Percentiles rank a stretch among this genome's conserved stretches.
Evolutionary conservation across 2,329 filamentous ascomycete species (phyloP).

Genomic region (Purpureocillium lavendulum): DNA sequence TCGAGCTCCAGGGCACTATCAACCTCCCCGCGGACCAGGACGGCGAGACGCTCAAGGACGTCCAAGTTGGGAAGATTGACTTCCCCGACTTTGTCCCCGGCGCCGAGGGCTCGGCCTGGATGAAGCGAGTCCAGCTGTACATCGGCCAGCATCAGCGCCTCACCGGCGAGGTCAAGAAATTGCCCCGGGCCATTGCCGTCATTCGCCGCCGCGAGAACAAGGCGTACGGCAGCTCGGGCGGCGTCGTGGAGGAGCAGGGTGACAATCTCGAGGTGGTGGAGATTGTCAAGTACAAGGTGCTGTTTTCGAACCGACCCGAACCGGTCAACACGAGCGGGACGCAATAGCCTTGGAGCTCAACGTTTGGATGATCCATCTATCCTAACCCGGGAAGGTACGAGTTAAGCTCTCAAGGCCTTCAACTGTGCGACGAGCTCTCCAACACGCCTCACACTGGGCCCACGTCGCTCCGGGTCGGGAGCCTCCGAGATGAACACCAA

Average conservation of each 20-base stretch:
- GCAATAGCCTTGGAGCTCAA: background rate
- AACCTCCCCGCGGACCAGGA: conserved; percentile 52
- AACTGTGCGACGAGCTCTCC: conserved; percentile 5
- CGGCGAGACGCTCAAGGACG: conserved; percentile 17
- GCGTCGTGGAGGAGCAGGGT: conserved; percentile 21
- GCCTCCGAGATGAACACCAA: conserved; percentile 12
- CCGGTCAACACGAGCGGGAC: conserved; percentile 52
- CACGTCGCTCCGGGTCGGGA: conserved; percentile 5
- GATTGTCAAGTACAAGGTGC: conserved; percentile 76
- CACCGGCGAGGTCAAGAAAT: conserved; percentile 82
- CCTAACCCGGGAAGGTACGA: too few relatives aligned
- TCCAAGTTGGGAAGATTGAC: conserved; percentile 59
- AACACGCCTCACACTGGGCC: conserved; percentile 5
- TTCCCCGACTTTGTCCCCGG: conserved; percentile 63
- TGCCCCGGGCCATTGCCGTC: conserved; percentile 72
- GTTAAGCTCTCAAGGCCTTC: background rate
- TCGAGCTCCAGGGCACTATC: conserved; percentile 89
- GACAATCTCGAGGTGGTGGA: conserved; percentile 74
- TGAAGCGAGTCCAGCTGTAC: conserved; percentile 83
- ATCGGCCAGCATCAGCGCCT: conserved; percentile 84
- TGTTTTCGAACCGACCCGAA: conserved; percentile 79
- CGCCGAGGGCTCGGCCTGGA: conserved; percentile 58
- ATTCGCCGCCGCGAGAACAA: conserved; percentile 48
- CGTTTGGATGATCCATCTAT: too few relatives aligned
- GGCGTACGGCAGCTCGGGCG: conserved; percentile 35